Conservation (phyloP, 108 stramenopile species). For the Nitzschia sp. region DNA sequence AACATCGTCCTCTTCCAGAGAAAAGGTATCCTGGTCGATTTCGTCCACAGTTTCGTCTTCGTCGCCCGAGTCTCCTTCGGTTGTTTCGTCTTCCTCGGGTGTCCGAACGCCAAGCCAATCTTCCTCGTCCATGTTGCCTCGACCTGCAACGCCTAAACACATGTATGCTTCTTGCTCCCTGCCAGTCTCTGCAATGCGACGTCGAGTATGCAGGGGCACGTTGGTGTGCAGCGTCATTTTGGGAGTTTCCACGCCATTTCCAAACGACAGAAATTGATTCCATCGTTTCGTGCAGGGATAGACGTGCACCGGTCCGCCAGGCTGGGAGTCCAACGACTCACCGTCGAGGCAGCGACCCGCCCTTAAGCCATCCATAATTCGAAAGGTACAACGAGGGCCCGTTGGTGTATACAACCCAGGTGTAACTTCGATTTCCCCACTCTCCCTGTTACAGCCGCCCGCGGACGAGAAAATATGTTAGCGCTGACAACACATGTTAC, state of each 20-base stretch:
- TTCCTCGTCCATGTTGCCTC: conserved; percentile 68
- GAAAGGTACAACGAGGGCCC: conserved; percentile 78
- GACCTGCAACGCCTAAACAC: conserved; percentile 72
- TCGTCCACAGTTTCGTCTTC: conserved; percentile 26
- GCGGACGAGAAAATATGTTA: not conserved
- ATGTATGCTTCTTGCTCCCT: conserved; percentile 57
- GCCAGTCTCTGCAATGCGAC: conserved; percentile 41
- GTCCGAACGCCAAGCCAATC: conserved; percentile 51
- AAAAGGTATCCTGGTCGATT: conserved; percentile 1
- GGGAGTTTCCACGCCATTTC: conserved; percentile 72
- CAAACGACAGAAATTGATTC: conserved; percentile 88
- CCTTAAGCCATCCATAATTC: conserved; percentile 74
- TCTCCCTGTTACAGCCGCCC: conserved; percentile 27
- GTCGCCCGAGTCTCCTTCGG: conserved; percentile 31
- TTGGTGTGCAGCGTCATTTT: conserved; percentile 61
- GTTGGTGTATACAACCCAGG: conserved; percentile 64
- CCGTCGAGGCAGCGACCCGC: conserved; percentile 80
- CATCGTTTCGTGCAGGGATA: conserved; percentile 81
- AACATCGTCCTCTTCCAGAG: conserved; percentile 13
- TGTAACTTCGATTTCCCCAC: conserved; percentile 63
- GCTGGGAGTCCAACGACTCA: conserved; percentile 54
- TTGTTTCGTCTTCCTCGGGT: conserved; percentile 38
- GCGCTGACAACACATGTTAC: conserved; percentile 6
- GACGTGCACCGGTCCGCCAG: conserved; percentile 73
- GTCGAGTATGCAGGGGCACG: conserved; percentile 61